phyloP scores from a whole-genome alignment of 345 rosid genomes.

The Gossypium sturtianum region DNA sequence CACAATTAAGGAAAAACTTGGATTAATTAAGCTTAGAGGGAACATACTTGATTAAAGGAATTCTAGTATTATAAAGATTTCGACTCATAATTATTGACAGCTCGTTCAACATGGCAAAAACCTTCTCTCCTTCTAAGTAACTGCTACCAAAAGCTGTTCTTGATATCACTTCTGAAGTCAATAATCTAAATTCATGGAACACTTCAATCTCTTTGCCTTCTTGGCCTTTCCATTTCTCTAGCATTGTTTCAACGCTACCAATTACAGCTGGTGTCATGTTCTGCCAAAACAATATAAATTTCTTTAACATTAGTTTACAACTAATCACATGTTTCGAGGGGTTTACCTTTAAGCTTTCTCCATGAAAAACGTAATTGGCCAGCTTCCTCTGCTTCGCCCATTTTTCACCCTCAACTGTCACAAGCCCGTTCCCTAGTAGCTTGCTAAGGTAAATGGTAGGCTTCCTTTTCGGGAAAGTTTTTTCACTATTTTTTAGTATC shows the following conservation, averaged over 20 bases:
- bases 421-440: conserved; percentile 36
- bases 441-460: conserved; percentile 12
- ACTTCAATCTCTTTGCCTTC: too few species aligned
- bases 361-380: conserved; percentile 40
- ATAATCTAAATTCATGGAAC: too few species aligned
- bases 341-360: conserved; percentile 33
- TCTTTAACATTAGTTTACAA: too few species aligned
- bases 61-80: not conserved
- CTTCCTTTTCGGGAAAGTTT: conserved; percentile 16
- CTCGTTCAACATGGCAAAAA: conserved; percentile 24
- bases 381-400: conserved; percentile 18
- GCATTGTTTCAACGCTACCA: too few species aligned
- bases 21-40: not conserved
- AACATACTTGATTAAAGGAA: not conserved
- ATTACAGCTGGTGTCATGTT: not conserved
- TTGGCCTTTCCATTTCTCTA: too few species aligned
- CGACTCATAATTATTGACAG: not conserved
- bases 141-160: too few species aligned
- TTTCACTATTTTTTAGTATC: conserved; percentile 32
- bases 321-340: not conserved
- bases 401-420: conserved; percentile 23
- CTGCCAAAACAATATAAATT: conserved; percentile 5
- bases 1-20: not conserved
- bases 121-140: too few species aligned
- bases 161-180: too few species aligned